Conservation (phyloP, 1,284 basidiomycete genomes). For the Ganoderma resinaceum region DNA sequence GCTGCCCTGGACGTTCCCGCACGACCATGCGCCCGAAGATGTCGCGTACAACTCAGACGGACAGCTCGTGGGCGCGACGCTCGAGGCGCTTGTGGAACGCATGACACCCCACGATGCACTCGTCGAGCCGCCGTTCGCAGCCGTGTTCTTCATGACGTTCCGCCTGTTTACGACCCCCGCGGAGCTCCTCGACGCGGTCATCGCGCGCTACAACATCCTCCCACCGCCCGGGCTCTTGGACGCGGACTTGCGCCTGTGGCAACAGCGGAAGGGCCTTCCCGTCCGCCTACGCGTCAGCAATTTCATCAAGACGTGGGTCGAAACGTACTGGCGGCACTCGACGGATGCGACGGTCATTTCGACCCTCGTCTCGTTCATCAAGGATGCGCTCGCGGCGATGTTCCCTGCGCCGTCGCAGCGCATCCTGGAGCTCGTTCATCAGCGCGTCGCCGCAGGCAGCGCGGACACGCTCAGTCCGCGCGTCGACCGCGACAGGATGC, state of each 20-base stretch:
- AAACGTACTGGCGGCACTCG: conserved; percentile 84
- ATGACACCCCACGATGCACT: conserved; percentile 96
- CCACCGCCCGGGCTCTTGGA: conserved; percentile 65
- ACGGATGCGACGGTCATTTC: conserved; percentile 70
- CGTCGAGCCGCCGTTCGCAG: conserved; percentile 84
- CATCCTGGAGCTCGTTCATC: conserved; percentile 75
- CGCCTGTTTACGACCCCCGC: conserved; percentile 87
- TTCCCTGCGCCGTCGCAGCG: conserved; percentile 76
- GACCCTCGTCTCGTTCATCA: conserved; percentile 68
- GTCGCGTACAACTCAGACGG: conserved; percentile 92
- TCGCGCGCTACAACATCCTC: conserved; percentile 82
- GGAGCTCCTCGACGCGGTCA: conserved; percentile 80
- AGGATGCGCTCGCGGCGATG: conserved; percentile 64
- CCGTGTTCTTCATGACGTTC: conserved; percentile 96
- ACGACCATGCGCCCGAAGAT: conserved; percentile 82
- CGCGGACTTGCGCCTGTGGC: conserved; percentile 79
- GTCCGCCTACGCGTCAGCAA: conserved; percentile 91
- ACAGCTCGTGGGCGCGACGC: conserved; percentile 88
- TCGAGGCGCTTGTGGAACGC: conserved; percentile 90
- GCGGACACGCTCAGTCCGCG: conserved; percentile 54
- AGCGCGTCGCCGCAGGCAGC: conserved; percentile 46
- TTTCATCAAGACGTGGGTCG: conserved; percentile 93
- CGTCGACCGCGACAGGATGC: conserved; percentile 69
- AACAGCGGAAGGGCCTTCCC: conserved; percentile 86
- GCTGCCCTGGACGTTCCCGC: conserved; percentile 64